A percentile compares a stretch with the other conserved stretches of the same genome.
Conservation (phyloP, 83 land plant species). For the Isoetes engelmannii region DNA sequence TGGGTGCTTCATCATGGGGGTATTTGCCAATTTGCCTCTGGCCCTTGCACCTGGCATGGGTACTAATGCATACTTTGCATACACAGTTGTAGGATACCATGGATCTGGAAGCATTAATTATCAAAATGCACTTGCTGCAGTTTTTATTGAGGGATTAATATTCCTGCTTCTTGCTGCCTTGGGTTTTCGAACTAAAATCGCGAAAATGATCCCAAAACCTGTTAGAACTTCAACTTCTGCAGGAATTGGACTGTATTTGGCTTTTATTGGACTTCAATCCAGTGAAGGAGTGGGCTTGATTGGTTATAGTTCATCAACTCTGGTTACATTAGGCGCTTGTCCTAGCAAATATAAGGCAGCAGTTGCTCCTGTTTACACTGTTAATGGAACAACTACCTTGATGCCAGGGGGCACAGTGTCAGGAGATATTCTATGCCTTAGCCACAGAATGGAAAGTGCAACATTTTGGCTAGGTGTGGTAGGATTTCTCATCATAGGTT, state of each 20-base stretch:
- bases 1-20: conserved; percentile 4
- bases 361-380: conserved; percentile 1
- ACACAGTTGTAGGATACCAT: conserved; percentile 8
- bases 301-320: conserved; percentile 1
- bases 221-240: conserved; percentile 3
- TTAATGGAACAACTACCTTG: not conserved
- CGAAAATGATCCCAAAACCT: conserved; percentile 1
- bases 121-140: not conserved
- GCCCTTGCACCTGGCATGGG: conserved; percentile 11
- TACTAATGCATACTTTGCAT: conserved; percentile 6
- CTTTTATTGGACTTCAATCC: conserved; percentile 6
- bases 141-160: conserved; percentile 7
- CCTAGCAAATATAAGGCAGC: not conserved
- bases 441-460: conserved; percentile 1
- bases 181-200: conserved; percentile 1
- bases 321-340: conserved; percentile 1
- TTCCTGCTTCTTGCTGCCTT: conserved; percentile 8
- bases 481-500: conserved; percentile 1
- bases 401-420: conserved; percentile 3
- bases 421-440: not conserved
- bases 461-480: conserved; percentile 10
- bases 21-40: conserved; percentile 7
- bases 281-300: conserved; percentile 5
- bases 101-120: conserved; percentile 3
- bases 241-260: conserved; percentile 7